Base-by-base conservation (phyloP, 2,329 filamentous ascomycete genomes). In the Phialocephala subalpina region DNA sequence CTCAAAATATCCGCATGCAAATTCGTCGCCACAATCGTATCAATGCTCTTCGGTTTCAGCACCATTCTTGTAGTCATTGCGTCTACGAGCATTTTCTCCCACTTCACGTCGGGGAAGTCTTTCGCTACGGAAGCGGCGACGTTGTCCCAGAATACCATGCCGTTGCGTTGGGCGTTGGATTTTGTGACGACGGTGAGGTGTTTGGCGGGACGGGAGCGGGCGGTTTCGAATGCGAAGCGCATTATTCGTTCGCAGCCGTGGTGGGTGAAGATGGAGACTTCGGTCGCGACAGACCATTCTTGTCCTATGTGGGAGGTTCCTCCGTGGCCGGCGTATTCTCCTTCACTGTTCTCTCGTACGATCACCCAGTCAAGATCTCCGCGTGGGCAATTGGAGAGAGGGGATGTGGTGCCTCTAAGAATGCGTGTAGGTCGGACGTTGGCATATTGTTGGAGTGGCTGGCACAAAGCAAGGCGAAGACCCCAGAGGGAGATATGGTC, bases 131-230 rank as follows among this genome's bases (percentile, higher is more conserved):
- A 79, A 1, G 77, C 75, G 0, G 86, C 86, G 12, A 90, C 81
- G 71, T 88, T 84, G 72, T 90, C 88, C 88, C 88, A 90, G 69
- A 90, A 82, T 0, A 90, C 88, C 86, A 91, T 88, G 0, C 87
- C 88, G 70, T 90, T 88, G 1, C 88, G 80, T 77, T 90, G 87
- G 0, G 87, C 87, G 74, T 90, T 90, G 63, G 84, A 87, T 78
- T 90, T 90, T 0, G 87, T 89, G 20, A 90, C 88, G 1, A 90
- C 82, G 0, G 87, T 90, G 27, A 90, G 74, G 22, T 83, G 78
- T 78, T 88, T 89, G 64, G 82, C 81, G 0, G 85, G 83, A n/a
- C 88, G 78, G 62, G 65, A 60, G 62, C 73, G 1, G 83, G 88
- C 22, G 79, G 84, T 76, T 52, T 88, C 84, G 70, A 89, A 90